A percentile compares a stretch with the other conserved stretches of the same genome.
phyloP scores from a whole-genome alignment of 805 yeast genomes.

The Wickerhamiella hasegawae region DNA sequence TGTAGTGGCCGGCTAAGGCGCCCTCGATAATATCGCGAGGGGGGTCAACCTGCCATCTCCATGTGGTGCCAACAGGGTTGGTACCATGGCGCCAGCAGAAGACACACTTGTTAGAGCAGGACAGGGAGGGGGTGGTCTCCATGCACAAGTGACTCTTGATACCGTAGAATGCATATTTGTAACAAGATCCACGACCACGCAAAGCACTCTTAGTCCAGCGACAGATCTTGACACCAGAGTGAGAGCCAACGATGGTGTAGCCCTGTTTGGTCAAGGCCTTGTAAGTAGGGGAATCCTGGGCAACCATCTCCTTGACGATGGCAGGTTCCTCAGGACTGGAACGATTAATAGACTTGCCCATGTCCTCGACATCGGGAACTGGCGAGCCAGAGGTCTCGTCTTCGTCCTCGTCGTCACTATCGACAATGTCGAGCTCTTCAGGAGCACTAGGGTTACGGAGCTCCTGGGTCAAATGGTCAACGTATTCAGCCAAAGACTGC shows the following conservation, averaged over 20 bases:
- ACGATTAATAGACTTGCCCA: constrained; percentile 41
- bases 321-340: constrained; percentile 10
- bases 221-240: constrained; percentile 88
- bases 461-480: constrained; percentile 38
- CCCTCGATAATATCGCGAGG: constrained; percentile 76
- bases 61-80: constrained; percentile 86
- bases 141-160: constrained; percentile 81
- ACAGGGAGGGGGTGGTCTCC: constrained; percentile 89
- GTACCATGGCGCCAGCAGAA: constrained; percentile 98
- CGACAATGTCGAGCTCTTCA: constrained; percentile 40
- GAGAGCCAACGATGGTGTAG: constrained; percentile 82
- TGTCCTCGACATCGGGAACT: constrained; percentile 77
- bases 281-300: constrained; percentile 75
- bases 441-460: constrained; percentile 52
- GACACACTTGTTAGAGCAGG: constrained; percentile 90
- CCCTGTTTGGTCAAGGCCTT: constrained; percentile 86
- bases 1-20: constrained; percentile 77
- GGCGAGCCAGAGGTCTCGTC: constrained; percentile 28
- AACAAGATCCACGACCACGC: constrained; percentile 88
- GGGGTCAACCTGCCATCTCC: constrained; percentile 93
- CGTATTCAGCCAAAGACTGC: constrained; percentile 53
- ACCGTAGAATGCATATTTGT: constrained; percentile 84
- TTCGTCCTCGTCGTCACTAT: constrained; percentile 37
- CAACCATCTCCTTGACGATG: constrained; percentile 67
- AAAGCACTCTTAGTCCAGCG: constrained; percentile 93